phyloP scores from a whole-genome alignment of 1,284 basidiomycete genomes.

The Cryptococcus sp. region DNA sequence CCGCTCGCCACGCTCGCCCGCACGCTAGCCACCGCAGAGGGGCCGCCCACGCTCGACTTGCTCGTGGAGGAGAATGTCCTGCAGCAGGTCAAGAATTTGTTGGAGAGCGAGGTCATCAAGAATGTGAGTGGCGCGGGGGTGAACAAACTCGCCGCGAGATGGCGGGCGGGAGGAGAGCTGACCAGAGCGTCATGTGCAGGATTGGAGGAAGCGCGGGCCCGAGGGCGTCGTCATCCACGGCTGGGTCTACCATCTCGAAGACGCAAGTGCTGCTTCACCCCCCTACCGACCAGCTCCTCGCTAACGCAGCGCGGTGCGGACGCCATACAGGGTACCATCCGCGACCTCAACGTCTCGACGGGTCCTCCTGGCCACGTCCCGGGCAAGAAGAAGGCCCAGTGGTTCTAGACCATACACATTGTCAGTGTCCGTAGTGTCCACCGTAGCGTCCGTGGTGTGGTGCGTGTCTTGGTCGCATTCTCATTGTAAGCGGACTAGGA shows the following conservation, averaged over 20 bases:
- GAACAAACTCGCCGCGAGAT: too few relatives aligned
- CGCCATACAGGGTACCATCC: slow-evolving; percentile 34
- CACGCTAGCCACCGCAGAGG: slow-evolving; percentile 32
- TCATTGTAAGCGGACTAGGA: too few relatives aligned
- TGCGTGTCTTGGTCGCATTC: neutral
- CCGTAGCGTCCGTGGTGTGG: neutral
- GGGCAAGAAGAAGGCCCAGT: slow-evolving; percentile 19
- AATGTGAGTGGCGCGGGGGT: slow-evolving; percentile 24
- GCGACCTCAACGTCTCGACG: slow-evolving; percentile 41
- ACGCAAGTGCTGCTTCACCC: slow-evolving; percentile 26
- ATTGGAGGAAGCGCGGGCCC: slow-evolving; percentile 42
- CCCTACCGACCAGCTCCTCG: neutral
- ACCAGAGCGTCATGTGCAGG: slow-evolving; percentile 14
- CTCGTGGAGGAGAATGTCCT: slow-evolving; percentile 44
- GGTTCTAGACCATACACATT: slow-evolving; percentile 6
- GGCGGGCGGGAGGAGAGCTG: neutral
- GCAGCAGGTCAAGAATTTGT: slow-evolving; percentile 44
- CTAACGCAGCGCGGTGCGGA: neutral
- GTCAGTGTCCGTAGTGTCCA: neutral
- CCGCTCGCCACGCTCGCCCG: slow-evolving; percentile 39
- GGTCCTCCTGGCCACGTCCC: slow-evolving; percentile 39
- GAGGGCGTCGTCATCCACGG: slow-evolving; percentile 45
- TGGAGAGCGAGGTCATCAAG: slow-evolving; percentile 36
- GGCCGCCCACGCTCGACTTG: slow-evolving; percentile 41
- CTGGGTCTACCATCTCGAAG: slow-evolving; percentile 50